These are phyloP conservation scores for Candida pseudofarinosa DNA, from an alignment of 805 yeast species.

Conservation along the genomic window DNA sequence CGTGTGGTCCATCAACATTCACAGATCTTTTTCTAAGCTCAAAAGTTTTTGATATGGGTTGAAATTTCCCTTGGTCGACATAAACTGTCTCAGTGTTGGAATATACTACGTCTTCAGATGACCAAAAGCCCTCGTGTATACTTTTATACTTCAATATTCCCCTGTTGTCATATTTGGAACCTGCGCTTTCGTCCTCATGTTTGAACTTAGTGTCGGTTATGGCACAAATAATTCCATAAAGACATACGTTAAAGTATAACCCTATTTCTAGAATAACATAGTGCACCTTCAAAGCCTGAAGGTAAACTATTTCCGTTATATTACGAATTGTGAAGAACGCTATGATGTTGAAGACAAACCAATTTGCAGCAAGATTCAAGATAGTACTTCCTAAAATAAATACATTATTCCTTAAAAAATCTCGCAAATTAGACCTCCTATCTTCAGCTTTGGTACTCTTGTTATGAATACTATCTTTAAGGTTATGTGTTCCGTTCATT, in stretches of 20 bases:
- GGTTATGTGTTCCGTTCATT: neutral
- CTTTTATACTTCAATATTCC: slow-evolving; percentile 6
- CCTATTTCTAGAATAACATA: slow-evolving; percentile 7
- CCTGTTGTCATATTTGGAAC: slow-evolving; percentile 1
- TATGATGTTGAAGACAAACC: slow-evolving; percentile 9
- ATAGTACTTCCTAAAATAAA: slow-evolving; percentile 2
- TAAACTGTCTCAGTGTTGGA: neutral
- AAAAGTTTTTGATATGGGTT: neutral
- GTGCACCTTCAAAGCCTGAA: slow-evolving; percentile 1
- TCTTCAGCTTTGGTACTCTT: neutral
- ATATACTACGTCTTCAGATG: slow-evolving; percentile 1
- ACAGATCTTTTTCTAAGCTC: neutral
- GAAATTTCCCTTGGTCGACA: neutral
- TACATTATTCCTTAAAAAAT: slow-evolving; percentile 1
- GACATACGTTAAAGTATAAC: slow-evolving; percentile 5
- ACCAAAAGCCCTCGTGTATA: slow-evolving; percentile 12
- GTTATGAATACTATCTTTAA: no score
- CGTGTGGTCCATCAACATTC: neutral
- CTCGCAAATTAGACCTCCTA: neutral
- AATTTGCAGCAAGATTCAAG: slow-evolving; percentile 7
- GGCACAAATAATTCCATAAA: slow-evolving; percentile 4
- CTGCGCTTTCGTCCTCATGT: neutral
- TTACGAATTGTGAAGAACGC: slow-evolving; percentile 10
- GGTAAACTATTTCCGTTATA: slow-evolving; percentile 2
- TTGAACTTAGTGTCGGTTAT: slow-evolving; percentile 7